Percentiles rank a stretch among this genome's conserved stretches.
Conservation (phyloP, 352 stramenopile genomes). For the Globisporangium heterothallicum region DNA sequence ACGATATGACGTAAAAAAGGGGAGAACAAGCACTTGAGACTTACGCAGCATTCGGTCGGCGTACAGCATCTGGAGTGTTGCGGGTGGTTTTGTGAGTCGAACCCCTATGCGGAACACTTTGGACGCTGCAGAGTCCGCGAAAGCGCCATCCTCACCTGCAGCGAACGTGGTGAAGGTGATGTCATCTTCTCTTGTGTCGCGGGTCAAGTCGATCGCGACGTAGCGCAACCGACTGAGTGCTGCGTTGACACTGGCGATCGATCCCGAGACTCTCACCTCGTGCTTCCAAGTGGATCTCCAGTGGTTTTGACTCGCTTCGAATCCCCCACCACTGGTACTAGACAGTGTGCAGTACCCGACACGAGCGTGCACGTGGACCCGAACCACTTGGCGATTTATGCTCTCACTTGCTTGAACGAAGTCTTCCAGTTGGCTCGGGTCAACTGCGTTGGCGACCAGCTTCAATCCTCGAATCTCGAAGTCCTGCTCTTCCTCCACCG, state of each 20-base stretch:
- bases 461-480: conserved; percentile 10
- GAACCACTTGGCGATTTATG: not conserved
- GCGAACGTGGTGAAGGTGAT: conserved; percentile 6
- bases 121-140: not conserved
- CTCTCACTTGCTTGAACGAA: not conserved
- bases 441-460: too few species aligned
- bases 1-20: too few species aligned
- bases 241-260: conserved; percentile 1
- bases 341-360: conserved; percentile 8
- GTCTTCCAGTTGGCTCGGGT: conserved; percentile 4
- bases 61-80: conserved; percentile 1
- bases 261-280: conserved; percentile 3
- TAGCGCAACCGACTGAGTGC: conserved; percentile 9
- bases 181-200: not conserved
- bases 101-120: not conserved
- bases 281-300: conserved; percentile 5
- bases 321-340: not conserved
- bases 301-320: not conserved
- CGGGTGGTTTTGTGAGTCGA: conserved; percentile 2
- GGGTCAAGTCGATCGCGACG: not conserved
- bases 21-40: too few species aligned
- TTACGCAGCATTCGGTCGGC: not conserved
- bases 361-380: conserved; percentile 2
- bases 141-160: not conserved
- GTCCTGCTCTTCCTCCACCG: conserved; percentile 1